Conservation (phyloP, 805 yeast species). For the Metahyphopichia silvanorum region DNA sequence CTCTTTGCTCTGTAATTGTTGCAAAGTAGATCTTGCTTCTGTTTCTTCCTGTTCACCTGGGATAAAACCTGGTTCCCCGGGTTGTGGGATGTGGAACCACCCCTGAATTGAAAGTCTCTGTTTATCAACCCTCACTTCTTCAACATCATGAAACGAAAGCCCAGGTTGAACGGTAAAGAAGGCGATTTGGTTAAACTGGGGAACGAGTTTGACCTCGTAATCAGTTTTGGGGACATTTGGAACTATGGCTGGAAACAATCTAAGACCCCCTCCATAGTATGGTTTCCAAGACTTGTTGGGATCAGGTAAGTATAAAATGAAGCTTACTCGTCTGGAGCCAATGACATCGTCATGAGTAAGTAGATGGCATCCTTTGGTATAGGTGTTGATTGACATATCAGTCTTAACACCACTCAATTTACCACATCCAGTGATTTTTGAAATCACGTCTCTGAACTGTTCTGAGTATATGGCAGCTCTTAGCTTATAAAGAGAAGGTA, state of each 20-base stretch:
- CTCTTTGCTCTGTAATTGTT: conserved; percentile 73
- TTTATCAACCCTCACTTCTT: conserved; percentile 89
- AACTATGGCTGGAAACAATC: conserved; percentile 80
- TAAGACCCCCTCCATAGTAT: conserved; percentile 88
- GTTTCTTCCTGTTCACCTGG: conserved; percentile 80
- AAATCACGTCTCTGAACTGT: conserved; percentile 74
- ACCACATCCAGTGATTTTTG: conserved; percentile 81
- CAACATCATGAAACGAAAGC: conserved; percentile 94
- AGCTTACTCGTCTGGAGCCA: conserved; percentile 90
- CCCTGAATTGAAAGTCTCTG: conserved; percentile 94
- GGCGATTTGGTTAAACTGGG: conserved; percentile 95
- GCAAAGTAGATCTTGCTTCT: conserved; percentile 72
- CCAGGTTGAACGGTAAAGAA: conserved; percentile 97
- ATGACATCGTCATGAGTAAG: conserved; percentile 97
- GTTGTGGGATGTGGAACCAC: conserved; percentile 98
- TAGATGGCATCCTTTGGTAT: conserved; percentile 89
- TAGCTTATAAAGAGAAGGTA: conserved; percentile 73
- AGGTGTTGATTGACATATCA: conserved; percentile 89
- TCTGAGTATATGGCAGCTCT: conserved; percentile 87
- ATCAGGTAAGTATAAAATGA: conserved; percentile 88
- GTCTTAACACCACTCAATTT: conserved; percentile 86
- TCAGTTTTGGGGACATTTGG: conserved; percentile 91
- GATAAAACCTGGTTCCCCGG: conserved; percentile 81
- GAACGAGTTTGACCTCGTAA: conserved; percentile 64
- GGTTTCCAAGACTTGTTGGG: conserved; percentile 89